A percentile compares a stretch with the other conserved stretches of the same genome.
Conservation (phyloP, 164 flowering plant genomes). For the Malania oleifera region DNA sequence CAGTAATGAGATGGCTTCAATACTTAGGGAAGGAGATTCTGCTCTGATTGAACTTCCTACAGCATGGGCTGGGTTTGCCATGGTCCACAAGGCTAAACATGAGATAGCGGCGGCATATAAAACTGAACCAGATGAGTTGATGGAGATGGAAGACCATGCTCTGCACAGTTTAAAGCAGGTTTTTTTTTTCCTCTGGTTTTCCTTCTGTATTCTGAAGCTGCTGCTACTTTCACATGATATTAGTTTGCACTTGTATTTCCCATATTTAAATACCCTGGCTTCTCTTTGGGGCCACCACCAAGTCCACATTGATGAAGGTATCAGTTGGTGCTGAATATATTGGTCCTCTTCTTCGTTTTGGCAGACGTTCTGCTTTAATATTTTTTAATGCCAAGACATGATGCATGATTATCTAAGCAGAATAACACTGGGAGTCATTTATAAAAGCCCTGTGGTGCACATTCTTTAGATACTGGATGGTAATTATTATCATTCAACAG, state of each 20-base stretch:
- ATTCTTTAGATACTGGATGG: too few relatives aligned
- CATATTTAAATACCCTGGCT: too few relatives aligned
- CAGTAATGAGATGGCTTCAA: conserved; percentile 96
- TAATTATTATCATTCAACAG: too few relatives aligned
- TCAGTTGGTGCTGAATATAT: too few relatives aligned
- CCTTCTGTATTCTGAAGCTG: not conserved
- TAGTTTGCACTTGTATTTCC: too few relatives aligned
- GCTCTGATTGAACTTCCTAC: conserved; percentile 49
- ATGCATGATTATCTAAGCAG: not conserved
- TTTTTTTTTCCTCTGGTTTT: not conserved
- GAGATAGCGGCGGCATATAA: conserved; percentile 78
- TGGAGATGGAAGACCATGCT: conserved; percentile 76
- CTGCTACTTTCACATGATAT: not conserved
- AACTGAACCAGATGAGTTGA: conserved; percentile 44
- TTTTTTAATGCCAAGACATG: not conserved
- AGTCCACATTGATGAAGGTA: too few relatives aligned
- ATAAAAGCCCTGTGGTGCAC: not conserved
- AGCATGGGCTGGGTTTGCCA: conserved; percentile 92
- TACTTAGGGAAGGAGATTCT: conserved; percentile 82
- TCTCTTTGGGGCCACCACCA: too few relatives aligned
- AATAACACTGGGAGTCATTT: not conserved
- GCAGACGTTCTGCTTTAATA: not conserved
- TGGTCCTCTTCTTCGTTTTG: not conserved
- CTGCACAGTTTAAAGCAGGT: conserved; percentile 73
- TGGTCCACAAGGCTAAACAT: conserved; percentile 86